Evolutionary conservation across 306 rosid genomes (phyloP).

Genomic region (peach (Prunus persica)): DNA sequence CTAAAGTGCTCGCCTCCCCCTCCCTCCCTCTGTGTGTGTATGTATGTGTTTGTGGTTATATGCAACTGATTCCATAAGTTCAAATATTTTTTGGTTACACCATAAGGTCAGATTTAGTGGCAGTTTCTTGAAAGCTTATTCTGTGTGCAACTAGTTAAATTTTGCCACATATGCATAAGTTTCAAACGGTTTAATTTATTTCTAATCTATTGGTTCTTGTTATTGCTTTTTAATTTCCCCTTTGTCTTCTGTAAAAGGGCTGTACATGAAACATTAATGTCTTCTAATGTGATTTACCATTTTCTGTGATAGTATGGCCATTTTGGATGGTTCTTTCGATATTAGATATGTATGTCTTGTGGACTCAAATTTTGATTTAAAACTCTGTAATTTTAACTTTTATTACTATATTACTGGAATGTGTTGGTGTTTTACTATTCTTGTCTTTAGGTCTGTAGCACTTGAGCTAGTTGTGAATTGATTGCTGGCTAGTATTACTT

Average conservation of each 20-base stretch:
- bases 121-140: slow-evolving; percentile 1
- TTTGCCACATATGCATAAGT: not conserved
- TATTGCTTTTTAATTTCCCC: not conserved
- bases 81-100: too few relatives aligned
- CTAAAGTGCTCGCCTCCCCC: not conserved
- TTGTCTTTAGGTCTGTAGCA: not conserved
- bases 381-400: not conserved
- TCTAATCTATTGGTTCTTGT: not conserved
- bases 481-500: not conserved
- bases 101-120: not conserved
- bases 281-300: not conserved
- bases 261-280: not conserved
- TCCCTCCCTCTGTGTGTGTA: not conserved
- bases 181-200: not conserved
- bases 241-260: not conserved
- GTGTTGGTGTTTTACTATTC: not conserved
- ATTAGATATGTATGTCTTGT: not conserved
- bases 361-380: not conserved
- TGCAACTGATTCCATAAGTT: not conserved
- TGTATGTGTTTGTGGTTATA: not conserved
- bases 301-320: not conserved
- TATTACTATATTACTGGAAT: not conserved
- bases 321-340: too few relatives aligned
- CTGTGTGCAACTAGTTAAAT: not conserved
- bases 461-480: not conserved